Percentiles rank a stretch among this genome's conserved stretches.
Evolutionary conservation across 768 basidiomycete genomes (phyloP).

Genomic region (Myochromella boudieri): DNA sequence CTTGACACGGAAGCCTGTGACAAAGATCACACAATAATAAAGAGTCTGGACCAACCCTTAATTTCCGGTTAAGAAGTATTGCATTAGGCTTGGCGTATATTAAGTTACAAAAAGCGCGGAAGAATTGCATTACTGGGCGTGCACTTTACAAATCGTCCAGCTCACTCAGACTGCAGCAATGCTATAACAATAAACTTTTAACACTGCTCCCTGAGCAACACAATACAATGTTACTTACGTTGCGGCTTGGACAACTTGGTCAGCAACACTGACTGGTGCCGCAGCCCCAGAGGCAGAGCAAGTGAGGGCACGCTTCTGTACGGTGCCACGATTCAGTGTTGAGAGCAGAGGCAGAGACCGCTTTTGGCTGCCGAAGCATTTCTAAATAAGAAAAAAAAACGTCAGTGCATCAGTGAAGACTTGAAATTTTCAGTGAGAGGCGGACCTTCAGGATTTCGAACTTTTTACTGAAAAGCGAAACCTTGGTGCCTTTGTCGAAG

Average conservation of each 20-base stretch:
- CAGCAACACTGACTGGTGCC: constrained; percentile 2
- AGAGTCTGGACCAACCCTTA: too few species aligned
- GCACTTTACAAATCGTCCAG: too few species aligned
- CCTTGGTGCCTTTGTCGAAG: constrained; percentile 23
- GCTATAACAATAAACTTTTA: too few species aligned
- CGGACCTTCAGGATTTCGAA: constrained; percentile 32
- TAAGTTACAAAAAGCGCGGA: too few species aligned
- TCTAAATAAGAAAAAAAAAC: constrained; percentile 6
- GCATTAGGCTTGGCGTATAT: too few species aligned
- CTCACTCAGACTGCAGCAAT: too few species aligned
- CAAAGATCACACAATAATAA: too few species aligned
- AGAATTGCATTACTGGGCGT: too few species aligned
- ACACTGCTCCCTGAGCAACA: too few species aligned
- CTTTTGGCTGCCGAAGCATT: constrained; percentile 22
- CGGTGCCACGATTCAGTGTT: neutral
- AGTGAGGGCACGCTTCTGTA: constrained; percentile 13
- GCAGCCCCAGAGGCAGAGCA: constrained; percentile 6
- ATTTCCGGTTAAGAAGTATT: too few species aligned
- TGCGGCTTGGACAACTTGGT: constrained; percentile 14
- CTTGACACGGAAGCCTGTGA: too few species aligned
- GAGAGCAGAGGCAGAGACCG: constrained; percentile 12
- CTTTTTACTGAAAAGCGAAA: constrained; percentile 29
- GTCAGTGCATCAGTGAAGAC: neutral
- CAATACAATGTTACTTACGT: constrained; percentile 6
- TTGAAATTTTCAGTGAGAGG: too few species aligned